phyloP scores from a whole-genome alignment of 768 basidiomycete genomes.

The Coprinopsis strossmayeri region DNA sequence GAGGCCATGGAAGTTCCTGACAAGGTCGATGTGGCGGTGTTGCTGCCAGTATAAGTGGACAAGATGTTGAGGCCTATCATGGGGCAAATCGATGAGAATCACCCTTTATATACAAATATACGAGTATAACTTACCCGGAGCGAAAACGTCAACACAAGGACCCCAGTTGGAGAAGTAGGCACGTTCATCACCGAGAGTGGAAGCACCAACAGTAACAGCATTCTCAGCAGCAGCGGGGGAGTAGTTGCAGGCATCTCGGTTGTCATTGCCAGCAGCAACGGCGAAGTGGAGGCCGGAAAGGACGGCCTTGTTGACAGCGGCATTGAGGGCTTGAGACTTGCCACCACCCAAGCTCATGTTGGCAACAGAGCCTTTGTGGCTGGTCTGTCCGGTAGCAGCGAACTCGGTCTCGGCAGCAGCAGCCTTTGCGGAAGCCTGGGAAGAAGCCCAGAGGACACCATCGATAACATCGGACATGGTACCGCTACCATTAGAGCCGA shows the following conservation, averaged over 20 bases:
- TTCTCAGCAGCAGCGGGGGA: conserved; percentile 88
- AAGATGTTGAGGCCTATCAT: conserved; percentile 73
- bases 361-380: conserved; percentile 90
- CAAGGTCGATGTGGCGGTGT: conserved; percentile 59
- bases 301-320: conserved; percentile 81
- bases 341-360: conserved; percentile 99
- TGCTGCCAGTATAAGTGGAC: conserved; percentile 74
- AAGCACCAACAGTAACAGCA: conserved; percentile 93
- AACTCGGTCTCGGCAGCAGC: conserved; percentile 58
- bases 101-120: neutral
- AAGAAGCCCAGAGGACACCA: conserved; percentile 80
- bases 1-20: conserved; percentile 95
- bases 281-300: conserved; percentile 87
- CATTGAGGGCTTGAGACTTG: conserved; percentile 80
- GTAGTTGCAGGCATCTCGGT: conserved; percentile 85
- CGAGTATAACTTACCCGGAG: conserved; percentile 49
- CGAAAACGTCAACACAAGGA: conserved; percentile 87
- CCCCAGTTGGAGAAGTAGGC: conserved; percentile 95
- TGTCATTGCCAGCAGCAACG: conserved; percentile 91
- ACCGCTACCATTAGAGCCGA: conserved; percentile 92
- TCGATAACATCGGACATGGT: conserved; percentile 90
- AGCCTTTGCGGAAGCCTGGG: conserved; percentile 45
- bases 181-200: conserved; percentile 72
- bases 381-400: conserved; percentile 66
- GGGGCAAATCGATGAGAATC: neutral